Evolutionary conservation across 1,284 basidiomycete genomes (phyloP).

Genomic region (Termitomyces sp.): DNA sequence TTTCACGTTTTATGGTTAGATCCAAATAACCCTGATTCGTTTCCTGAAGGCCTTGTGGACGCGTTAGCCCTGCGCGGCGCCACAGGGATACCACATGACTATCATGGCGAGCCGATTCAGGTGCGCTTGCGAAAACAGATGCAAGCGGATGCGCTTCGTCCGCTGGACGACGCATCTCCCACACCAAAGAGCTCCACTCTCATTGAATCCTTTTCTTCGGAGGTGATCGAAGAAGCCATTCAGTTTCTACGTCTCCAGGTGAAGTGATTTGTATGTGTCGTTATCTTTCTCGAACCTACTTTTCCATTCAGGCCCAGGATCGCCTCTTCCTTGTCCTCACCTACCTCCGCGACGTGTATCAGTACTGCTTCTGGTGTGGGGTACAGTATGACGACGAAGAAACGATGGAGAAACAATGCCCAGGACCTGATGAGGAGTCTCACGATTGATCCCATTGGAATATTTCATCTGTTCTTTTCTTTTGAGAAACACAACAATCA

Average conservation of each 20-base stretch:
- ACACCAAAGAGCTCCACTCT: slow-evolving; percentile 22
- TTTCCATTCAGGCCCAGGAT: slow-evolving; percentile 54
- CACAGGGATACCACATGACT: slow-evolving; percentile 23
- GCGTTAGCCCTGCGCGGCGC: slow-evolving; percentile 43
- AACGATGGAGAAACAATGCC: slow-evolving; percentile 66
- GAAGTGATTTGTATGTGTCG: slow-evolving; percentile 22
- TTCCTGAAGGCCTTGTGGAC: slow-evolving; percentile 62
- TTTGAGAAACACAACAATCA: background rate
- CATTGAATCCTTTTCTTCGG: slow-evolving; percentile 40
- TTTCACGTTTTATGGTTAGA: slow-evolving; percentile 78
- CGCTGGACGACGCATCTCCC: slow-evolving; percentile 34
- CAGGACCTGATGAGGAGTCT: slow-evolving; percentile 70
- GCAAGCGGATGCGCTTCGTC: slow-evolving; percentile 60
- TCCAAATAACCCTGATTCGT: slow-evolving; percentile 54
- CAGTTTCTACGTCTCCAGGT: slow-evolving; percentile 68
- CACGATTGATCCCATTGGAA: slow-evolving; percentile 52
- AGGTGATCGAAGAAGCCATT: slow-evolving; percentile 58
- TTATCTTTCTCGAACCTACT: slow-evolving; percentile 9
- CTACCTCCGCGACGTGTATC: slow-evolving; percentile 66
- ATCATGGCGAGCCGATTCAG: slow-evolving; percentile 33
- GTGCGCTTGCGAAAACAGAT: slow-evolving; percentile 61
- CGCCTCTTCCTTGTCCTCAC: slow-evolving; percentile 62
- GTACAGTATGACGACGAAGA: slow-evolving; percentile 59
- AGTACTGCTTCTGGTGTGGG: slow-evolving; percentile 88
- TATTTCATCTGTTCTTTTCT: background rate